Evolutionary conservation across 768 basidiomycete genomes (phyloP), one percentile per base, ranked within the genome.

Genomic region (Mycena alexandri): DNA sequence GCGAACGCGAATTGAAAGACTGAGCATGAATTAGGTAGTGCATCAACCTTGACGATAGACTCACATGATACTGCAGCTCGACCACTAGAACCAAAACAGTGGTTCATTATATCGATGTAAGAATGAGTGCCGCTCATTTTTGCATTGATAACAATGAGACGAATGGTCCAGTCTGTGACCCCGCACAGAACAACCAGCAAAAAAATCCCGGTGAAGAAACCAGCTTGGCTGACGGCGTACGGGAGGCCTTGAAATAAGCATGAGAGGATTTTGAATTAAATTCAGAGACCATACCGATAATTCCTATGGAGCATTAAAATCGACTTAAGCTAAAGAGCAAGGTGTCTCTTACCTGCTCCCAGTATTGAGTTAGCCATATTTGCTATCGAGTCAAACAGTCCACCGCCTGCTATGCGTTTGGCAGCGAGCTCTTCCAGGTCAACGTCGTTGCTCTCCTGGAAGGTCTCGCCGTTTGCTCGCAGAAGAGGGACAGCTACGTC

Each of bases 131-230:
- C 97, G 72, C 95, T 96, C 63, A 99, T 83, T 82, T 99, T 99
- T 36, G 96, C 97, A 75, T 98, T 98, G 73, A 95, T 77, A 46
- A 99, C 94, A 60, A 99, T 97, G 34, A 99, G 88, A 19, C 96
- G 90, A 61, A 99, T 98, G 4, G 98, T 99, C 96, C 96, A 98
- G 78, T 94, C 93, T n/a, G 98, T 98, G 44, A 98, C 86, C 21
- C 78, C 85, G 57, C 93, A 96, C 12, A 99, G 82, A 0, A 90
- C 77, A 33, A 96, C 82, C 25, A 99, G 85, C 2, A 99, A 86
- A n/a, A 92, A 29, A 22, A 98, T 79, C 14, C 98, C 98, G 0
- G 88, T 88, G 72, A 98, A 85, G 80, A 99, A 96, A 2, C 98
- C 98, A 36, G 98, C 96, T 83, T 97, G 94, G 70, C 91, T 89